Base-by-base conservation (phyloP, 1,139 yeast species). In the Candida buenavistaensis region DNA sequence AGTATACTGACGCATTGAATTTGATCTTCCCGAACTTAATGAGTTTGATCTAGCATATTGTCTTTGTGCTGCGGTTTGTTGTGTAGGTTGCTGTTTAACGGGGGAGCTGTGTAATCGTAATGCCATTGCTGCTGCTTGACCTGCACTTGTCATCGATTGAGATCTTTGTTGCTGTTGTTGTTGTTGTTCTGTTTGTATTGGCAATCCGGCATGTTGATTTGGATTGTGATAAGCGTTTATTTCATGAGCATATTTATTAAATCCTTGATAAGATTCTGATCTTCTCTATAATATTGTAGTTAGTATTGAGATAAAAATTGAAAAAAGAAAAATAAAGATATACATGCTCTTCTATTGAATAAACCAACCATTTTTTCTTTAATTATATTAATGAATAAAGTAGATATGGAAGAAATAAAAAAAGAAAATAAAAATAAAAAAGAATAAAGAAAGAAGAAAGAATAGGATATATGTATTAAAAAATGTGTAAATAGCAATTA, bases 121-220 rank as follows among this genome's bases (percentile, higher is more conserved):
- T 5, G 76, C 76, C 1, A 74, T 75, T 3, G 75, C 75, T 1
- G 75, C 75, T 2, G 75, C 74, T 40, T 49, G 58, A 11, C 72
- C 72, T 15, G 75, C 76, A 17, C 63, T 58, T 21, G 55, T 46
- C 28, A 58, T 46, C 16, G 63, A 55, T 36, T 51, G 60, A 14
- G 53, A 39, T 20, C 62, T n/a, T n/a, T n/a, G n/a, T n/a, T n/a
- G n/a, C n/a, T n/a, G 36, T 26, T 38, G 33, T 10, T 27, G 33
- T 11, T 22, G 28, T 13, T 22, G 25, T 10, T 14, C 28, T 23
- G 26, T 35, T 10, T 23, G 25, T 16, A 37, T 21, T 1, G 64
- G 63, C 10, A 56, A 44, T 1, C 62, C 63, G 7, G 62, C 57
- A 26, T 43, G 43, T 26, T 41, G 41, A 9, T 35, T 23, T 43